phyloP scores from a whole-genome alignment of 1,139 yeast genomes.

The Saccharomyces hybrid region DNA sequence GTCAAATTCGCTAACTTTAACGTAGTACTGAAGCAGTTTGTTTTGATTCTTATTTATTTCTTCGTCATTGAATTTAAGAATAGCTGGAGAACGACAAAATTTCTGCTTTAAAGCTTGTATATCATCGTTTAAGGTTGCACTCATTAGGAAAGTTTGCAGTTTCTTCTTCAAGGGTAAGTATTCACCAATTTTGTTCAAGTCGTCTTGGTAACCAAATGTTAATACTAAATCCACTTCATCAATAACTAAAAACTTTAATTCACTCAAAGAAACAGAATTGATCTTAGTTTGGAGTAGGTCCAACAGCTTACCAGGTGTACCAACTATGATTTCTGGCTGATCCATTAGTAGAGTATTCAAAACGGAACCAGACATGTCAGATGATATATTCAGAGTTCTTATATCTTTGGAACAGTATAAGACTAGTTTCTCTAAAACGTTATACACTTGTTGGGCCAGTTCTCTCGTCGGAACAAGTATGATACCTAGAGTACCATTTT shows the following conservation, averaged over 20 bases:
- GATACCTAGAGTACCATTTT: constrained; percentile 41
- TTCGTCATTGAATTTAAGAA: constrained; percentile 68
- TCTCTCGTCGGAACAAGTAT: constrained; percentile 82
- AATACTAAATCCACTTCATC: constrained; percentile 93
- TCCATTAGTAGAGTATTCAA: constrained; percentile 61
- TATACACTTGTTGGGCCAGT: constrained; percentile 72
- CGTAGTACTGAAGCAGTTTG: constrained; percentile 76
- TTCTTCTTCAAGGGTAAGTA: constrained; percentile 64
- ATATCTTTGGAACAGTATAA: constrained; percentile 64
- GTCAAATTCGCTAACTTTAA: constrained; percentile 81
- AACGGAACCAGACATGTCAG: constrained; percentile 65
- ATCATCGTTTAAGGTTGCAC: constrained; percentile 90
- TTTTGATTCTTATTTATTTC: constrained; percentile 44
- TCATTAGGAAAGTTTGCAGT: constrained; percentile 87
- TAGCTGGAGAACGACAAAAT: constrained; percentile 82
- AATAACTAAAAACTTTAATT: constrained; percentile 65
- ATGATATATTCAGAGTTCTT: constrained; percentile 64
- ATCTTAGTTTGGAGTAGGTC: constrained; percentile 44
- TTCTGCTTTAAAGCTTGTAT: constrained; percentile 64
- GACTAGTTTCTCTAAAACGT: constrained; percentile 60
- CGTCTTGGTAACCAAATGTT: constrained; percentile 87
- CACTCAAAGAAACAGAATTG: constrained; percentile 40
- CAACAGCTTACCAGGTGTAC: constrained; percentile 81
- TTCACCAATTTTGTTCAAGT: constrained; percentile 56
- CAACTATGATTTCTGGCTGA: constrained; percentile 70